Evolutionary conservation across 148 eudicot species (phyloP).

Genomic region (Euryodendron excelsum): DNA sequence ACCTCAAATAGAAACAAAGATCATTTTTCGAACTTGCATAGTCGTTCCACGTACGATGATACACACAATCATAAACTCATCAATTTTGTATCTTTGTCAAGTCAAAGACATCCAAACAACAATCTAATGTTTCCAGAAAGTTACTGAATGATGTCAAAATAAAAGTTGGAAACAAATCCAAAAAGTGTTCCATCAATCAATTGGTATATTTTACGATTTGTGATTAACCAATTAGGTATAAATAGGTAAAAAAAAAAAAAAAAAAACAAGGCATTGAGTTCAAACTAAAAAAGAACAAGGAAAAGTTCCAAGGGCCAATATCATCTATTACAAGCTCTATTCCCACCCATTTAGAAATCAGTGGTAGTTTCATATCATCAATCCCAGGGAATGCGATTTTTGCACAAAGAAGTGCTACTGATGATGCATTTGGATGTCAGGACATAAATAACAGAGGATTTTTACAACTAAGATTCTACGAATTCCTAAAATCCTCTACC

Average conservation of each 20-base stretch:
- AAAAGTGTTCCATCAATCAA: not conserved
- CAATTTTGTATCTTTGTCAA: not conserved
- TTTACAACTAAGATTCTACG: not conserved
- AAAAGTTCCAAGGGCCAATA: not conserved
- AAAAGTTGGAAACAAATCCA: not conserved
- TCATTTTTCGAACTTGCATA: no score
- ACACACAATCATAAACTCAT: not conserved
- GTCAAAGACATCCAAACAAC: not conserved
- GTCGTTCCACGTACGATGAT: no score
- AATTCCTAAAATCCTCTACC: not conserved
- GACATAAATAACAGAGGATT: not conserved
- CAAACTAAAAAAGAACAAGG: not conserved
- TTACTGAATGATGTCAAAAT: not conserved
- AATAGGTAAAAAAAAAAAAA: no score
- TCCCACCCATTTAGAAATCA: not conserved
- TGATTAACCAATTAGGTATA: not conserved
- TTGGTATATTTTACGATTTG: not conserved
- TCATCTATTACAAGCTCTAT: conserved; percentile 2
- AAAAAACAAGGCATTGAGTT: not conserved
- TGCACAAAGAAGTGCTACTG: not conserved
- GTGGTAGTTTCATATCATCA: not conserved
- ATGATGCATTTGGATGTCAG: not conserved
- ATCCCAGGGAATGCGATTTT: not conserved
- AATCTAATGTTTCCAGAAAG: not conserved
- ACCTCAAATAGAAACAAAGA: no score